Percentiles rank a stretch among this genome's conserved stretches.
Conservation (phyloP, 2,329 filamentous ascomycete genomes). For the Fusarium penzigii region DNA sequence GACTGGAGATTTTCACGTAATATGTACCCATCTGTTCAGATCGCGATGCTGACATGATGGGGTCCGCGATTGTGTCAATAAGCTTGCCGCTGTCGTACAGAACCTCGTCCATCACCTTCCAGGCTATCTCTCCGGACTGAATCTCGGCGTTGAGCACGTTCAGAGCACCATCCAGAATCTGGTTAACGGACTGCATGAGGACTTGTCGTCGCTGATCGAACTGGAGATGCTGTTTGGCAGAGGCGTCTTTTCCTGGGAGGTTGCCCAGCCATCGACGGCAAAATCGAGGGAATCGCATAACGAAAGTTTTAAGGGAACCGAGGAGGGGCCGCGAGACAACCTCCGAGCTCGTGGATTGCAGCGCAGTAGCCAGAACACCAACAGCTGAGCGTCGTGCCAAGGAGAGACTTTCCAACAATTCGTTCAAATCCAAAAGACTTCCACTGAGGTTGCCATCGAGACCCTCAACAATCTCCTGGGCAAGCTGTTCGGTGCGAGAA, state of each 20-base stretch:
- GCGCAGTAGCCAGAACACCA: conserved; percentile 42
- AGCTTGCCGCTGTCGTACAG: conserved; percentile 58
- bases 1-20: conserved; percentile 68
- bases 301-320: conserved; percentile 53
- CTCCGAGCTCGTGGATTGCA: conserved; percentile 16
- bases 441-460: conserved; percentile 63
- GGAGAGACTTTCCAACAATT: conserved; percentile 59
- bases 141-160: conserved; percentile 56
- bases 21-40: conserved; percentile 45
- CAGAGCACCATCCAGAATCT: conserved; percentile 61
- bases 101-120: conserved; percentile 58
- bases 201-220: conserved; percentile 61
- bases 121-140: conserved; percentile 47
- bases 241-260: conserved; percentile 50
- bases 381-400: conserved; percentile 56
- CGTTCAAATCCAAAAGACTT: conserved; percentile 59
- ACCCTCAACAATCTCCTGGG: conserved; percentile 52
- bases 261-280: conserved; percentile 63
- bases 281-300: conserved; percentile 62
- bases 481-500: conserved; percentile 41
- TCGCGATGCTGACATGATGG: conserved; percentile 30
- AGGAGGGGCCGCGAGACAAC: conserved; percentile 24
- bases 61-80: conserved; percentile 52
- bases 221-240: conserved; percentile 58
- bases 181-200: conserved; percentile 52